Evolutionary conservation across 495 filamentous ascomycete genomes (phyloP).

Genomic region (Penicillium taxi): DNA sequence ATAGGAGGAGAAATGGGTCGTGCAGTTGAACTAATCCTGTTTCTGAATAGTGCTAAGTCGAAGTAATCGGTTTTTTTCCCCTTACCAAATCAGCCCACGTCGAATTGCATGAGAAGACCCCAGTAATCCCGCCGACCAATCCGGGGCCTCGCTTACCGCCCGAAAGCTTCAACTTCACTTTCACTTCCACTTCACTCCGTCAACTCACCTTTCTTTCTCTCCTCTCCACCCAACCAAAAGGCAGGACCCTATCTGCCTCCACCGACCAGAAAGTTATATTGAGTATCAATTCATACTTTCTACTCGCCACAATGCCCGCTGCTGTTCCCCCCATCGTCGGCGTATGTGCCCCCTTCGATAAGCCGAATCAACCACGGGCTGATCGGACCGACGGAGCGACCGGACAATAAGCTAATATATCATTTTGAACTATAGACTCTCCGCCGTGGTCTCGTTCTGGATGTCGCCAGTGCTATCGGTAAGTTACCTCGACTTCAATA

Average conservation of each 20-base stretch:
- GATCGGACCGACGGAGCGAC: conserved; percentile 6
- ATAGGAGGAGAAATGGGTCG: too few species aligned
- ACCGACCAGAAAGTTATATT: conserved; percentile 4
- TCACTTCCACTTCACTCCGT: conserved; percentile 17
- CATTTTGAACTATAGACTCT: conserved; percentile 50
- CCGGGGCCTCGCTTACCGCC: conserved; percentile 35
- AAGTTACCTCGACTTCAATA: conserved; percentile 26
- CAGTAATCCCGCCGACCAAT: conserved; percentile 22
- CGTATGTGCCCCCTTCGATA: conserved; percentile 31
- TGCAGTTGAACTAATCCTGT: too few species aligned
- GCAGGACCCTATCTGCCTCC: conserved; percentile 16
- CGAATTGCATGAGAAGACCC: background rate
- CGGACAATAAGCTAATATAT: conserved; percentile 1
- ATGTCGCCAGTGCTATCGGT: conserved; percentile 71
- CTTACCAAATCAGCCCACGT: background rate
- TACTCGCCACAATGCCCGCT: conserved; percentile 35
- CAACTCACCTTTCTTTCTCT: too few species aligned
- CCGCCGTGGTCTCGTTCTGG: conserved; percentile 63
- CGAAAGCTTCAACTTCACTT: conserved; percentile 38
- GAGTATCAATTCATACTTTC: conserved; percentile 15
- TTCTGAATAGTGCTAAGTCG: too few species aligned
- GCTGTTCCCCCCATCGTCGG: conserved; percentile 42
- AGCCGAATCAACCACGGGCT: conserved; percentile 17
- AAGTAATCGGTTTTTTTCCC: too few species aligned
- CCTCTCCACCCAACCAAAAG: conserved; percentile 18